Conservation (phyloP, 495 filamentous ascomycete species). For the Penicillium simplicissimum region DNA sequence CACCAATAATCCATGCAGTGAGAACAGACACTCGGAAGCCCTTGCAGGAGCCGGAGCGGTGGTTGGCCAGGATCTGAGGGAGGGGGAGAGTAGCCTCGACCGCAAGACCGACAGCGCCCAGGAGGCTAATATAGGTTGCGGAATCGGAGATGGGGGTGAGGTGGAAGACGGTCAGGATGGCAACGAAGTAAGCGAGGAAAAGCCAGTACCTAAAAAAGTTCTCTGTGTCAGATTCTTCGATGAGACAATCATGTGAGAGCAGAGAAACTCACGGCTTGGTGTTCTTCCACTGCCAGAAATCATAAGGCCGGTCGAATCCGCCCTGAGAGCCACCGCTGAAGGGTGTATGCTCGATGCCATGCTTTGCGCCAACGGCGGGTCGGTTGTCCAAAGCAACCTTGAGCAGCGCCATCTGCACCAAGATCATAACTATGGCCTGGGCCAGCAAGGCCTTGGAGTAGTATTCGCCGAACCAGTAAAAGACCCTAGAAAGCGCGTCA, state of each 20-base stretch:
- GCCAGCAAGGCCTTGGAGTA: slow-evolving; percentile 79
- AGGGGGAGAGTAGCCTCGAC: slow-evolving; percentile 89
- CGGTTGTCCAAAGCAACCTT: slow-evolving; percentile 91
- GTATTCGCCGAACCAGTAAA: slow-evolving; percentile 90
- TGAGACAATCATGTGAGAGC: background rate
- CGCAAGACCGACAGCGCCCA: slow-evolving; percentile 82
- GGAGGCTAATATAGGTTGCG: slow-evolving; percentile 63
- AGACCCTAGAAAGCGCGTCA: slow-evolving; percentile 57
- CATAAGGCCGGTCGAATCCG: slow-evolving; percentile 64
- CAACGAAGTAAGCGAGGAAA: slow-evolving; percentile 73
- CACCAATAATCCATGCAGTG: slow-evolving; percentile 84
- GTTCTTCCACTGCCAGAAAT: slow-evolving; percentile 92
- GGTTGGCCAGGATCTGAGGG: slow-evolving; percentile 84
- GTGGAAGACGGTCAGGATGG: slow-evolving; percentile 66
- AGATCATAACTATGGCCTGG: slow-evolving; percentile 85
- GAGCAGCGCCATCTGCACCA: slow-evolving; percentile 76
- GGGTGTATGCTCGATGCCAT: slow-evolving; percentile 50
- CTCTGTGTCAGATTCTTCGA: slow-evolving; percentile 5
- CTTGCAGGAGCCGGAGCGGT: slow-evolving; percentile 74
- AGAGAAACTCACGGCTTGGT: slow-evolving; percentile 65
- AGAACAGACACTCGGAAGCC: slow-evolving; percentile 88
- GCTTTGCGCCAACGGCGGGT: slow-evolving; percentile 60
- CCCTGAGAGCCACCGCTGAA: slow-evolving; percentile 36
- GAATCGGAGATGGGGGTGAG: slow-evolving; percentile 64
- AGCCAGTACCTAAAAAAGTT: slow-evolving; percentile 72